Evolutionary conservation across 1,284 basidiomycete species (phyloP), one percentile per base, ranked within the genome.

Genomic region (Moniliella sp.): DNA sequence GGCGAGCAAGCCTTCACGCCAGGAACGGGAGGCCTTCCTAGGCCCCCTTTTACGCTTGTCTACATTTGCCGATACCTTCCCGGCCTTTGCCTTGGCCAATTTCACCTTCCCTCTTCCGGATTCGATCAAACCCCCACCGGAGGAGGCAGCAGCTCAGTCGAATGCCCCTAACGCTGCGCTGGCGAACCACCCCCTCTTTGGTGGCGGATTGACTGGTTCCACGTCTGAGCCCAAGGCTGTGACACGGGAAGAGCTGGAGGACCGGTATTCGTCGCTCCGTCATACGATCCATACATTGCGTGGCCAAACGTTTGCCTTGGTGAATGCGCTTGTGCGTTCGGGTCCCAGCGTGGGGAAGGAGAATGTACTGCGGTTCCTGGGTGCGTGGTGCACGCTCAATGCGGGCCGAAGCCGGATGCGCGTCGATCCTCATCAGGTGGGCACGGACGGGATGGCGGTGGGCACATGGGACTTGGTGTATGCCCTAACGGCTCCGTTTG

Each of bases 401-500:
- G 66, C 69, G 18, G 83, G 75, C 59, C 72, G 91, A 37, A 74
- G 79, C 1, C 88, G 84, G 10, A 81, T 84, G 73, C 77, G 82
- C 25, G 57, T 94, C 19, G 77, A 88, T 38, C 71, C 74, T 2
- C 67, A 71, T 8, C 79, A 78, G 0, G 86, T 97, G 3, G 74
- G 84, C 0, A 76, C 75, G 0, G 88, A 99, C 54, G 76, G 78
- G 31, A 94, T 82, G 62, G 80, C 94, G 76, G 71, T 81, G 39
- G 97, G 94, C 49, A 50, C 88, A 25, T 80, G 86, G 51, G 70
- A 71, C 23, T 65, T 91, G 12, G 62, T 94, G 15, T 66, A 86
- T 26, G 72, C 75, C 13, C 80, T 99, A 46, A 78, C 83, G n/a
- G 81, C 84, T 45, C 91, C 91, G 0, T 93, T 97, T 57, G 83